Evolutionary conservation across 2,329 filamentous ascomycete species (phyloP), one percentile per base, ranked within the genome.

Genomic region (Onygenales sp.): DNA sequence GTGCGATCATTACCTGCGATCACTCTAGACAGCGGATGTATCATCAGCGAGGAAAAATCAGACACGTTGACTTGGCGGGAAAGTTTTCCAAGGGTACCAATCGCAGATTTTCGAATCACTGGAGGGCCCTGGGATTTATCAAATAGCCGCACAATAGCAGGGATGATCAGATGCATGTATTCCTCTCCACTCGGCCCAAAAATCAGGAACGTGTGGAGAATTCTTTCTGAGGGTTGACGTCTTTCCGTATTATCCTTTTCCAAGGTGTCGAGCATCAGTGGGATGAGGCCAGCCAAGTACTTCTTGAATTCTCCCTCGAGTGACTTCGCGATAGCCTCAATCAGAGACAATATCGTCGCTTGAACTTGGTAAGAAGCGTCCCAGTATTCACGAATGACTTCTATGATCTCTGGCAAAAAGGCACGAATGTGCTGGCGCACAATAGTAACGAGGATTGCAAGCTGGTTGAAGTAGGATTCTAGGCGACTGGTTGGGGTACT

Each of bases 121-220:
- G 81, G 75, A 7, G 90, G 89, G 58, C 94, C 88, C 9, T 86
- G 84, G 35, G 86, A 82, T 64, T 89, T 94, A 67, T 98, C 92
- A 64, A 98, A 97, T 48, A 95, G 87, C 44, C 87, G 84, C 7
- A 98, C 91, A 63, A 98, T 90, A 38, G 95, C 89, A 0, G 93
- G 93, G 50, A 98, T 89, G 60, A 99, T 97, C 51, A 98, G 78
- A 67, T 98, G 93, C 93, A 98, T 98, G 69, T 98, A 98, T 68
- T 98, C 93, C 67, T 98, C 93, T 9, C 87, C 88, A 64, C 91
- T 97, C 0, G 91, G 86, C 1, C 94, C 94, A 66, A 98, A 98
- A 0, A 98, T 88, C 32, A 98, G 75, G 69, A 99, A 95, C 0
- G 92, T 91, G 66, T 97, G 93, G 27, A 99, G 77, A 3, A 98